phyloP scores from a whole-genome alignment of 2,329 filamentous ascomycete genomes.

The Aspergillus versicolor region DNA sequence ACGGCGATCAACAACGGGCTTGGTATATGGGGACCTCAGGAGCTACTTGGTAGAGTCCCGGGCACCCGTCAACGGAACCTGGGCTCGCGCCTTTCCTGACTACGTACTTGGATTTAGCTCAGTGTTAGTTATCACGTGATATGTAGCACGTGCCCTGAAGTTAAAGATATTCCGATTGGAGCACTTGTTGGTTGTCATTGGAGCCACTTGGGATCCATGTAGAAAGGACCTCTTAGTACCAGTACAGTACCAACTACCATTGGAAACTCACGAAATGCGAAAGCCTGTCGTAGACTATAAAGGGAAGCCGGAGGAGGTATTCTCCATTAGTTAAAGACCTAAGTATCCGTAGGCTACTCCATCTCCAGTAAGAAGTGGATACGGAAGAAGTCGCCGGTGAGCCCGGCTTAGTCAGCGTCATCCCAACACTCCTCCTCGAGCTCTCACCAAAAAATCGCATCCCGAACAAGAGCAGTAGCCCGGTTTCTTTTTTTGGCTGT shows the following conservation, averaged over 20 bases:
- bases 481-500: constrained; percentile 11
- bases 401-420: constrained; percentile 30
- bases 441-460: constrained; percentile 25
- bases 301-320: constrained; percentile 6
- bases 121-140: neutral
- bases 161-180: too few species aligned
- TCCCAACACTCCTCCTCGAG: constrained; percentile 35
- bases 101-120: neutral
- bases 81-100: neutral
- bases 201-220: neutral
- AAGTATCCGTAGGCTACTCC: too few species aligned
- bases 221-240: neutral
- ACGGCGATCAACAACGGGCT: neutral
- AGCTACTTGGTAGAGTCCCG: neutral
- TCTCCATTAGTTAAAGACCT: constrained; percentile 5
- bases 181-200: neutral
- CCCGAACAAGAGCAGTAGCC: constrained; percentile 14
- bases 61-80: neutral
- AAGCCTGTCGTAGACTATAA: too few species aligned
- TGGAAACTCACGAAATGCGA: neutral
- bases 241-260: neutral
- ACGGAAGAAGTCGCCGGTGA: constrained; percentile 40
- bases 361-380: neutral
- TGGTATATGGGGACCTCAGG: neutral
- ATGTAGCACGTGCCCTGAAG: neutral